Percentiles rank a stretch among this genome's conserved stretches.
Evolutionary conservation across 2,329 filamentous ascomycete species (phyloP).

Genomic region (Ophiocordyceps camponoti-leonardi): DNA sequence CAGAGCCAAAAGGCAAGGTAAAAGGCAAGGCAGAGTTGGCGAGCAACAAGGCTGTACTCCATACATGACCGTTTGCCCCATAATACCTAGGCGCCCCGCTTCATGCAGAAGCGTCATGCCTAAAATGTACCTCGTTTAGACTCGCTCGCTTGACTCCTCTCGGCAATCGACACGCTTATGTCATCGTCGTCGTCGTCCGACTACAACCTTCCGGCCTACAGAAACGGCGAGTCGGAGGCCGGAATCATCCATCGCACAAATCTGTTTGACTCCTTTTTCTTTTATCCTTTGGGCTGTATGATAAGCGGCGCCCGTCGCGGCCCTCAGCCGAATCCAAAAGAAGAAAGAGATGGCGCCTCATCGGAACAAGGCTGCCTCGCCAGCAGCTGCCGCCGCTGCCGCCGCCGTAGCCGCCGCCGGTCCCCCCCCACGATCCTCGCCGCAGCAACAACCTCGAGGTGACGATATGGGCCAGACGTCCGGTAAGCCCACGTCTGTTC

Average conservation of each 20-base stretch:
- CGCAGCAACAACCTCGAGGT: constrained; percentile 7
- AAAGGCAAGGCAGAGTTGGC: too few relatives aligned
- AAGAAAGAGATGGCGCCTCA: not conserved
- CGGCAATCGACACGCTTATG: not conserved
- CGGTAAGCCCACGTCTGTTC: constrained; percentile 8
- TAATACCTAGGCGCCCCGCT: not conserved
- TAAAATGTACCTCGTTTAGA: not conserved
- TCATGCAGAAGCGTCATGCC: not conserved
- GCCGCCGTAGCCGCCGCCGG: not conserved
- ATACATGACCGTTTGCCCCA: not conserved
- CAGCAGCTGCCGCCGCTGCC: not conserved
- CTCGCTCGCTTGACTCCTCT: not conserved
- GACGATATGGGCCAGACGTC: constrained; percentile 7
- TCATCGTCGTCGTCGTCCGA: not conserved
- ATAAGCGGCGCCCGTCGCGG: not conserved
- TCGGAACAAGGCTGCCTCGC: not conserved
- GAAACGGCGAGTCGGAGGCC: not conserved
- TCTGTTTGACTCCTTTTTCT: not conserved
- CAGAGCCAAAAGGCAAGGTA: too few relatives aligned
- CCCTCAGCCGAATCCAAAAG: not conserved
- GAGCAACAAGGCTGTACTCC: not conserved
- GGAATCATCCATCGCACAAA: not conserved
- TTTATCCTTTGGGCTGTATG: not conserved
- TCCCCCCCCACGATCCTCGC: not conserved
- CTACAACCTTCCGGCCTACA: not conserved